These are phyloP conservation scores for Lignosus rhinocerotis DNA, from an alignment of 1,284 basidiomycete genomes.

Conservation along the genomic window DNA sequence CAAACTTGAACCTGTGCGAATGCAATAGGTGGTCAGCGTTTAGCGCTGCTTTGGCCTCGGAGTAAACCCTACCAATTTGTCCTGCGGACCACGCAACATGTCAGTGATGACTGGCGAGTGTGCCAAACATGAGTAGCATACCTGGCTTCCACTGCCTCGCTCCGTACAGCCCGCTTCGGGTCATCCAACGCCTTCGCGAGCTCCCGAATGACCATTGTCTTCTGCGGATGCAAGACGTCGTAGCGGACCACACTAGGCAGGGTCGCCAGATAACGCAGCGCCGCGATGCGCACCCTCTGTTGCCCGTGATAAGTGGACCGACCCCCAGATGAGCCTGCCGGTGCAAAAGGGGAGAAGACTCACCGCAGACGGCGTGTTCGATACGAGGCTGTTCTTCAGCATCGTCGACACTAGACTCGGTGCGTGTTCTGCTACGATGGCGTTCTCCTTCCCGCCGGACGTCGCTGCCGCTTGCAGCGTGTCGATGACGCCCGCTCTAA, in stretches of 20 bases:
- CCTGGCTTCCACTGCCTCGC: constrained; percentile 86
- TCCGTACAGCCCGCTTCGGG: constrained; percentile 76
- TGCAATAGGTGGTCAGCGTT: not conserved
- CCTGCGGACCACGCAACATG: constrained; percentile 30
- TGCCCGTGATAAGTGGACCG: constrained; percentile 3
- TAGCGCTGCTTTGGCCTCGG: not conserved
- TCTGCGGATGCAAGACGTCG: constrained; percentile 77
- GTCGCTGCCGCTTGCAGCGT: constrained; percentile 75
- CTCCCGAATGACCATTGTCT: constrained; percentile 69
- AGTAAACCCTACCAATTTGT: constrained; percentile 49
- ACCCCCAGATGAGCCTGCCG: not conserved
- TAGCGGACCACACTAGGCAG: constrained; percentile 79
- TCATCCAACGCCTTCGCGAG: constrained; percentile 83
- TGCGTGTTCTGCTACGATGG: constrained; percentile 66
- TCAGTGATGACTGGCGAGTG: not conserved
- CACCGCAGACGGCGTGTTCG: constrained; percentile 57
- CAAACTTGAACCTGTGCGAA: constrained; percentile 57
- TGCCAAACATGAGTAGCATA: constrained; percentile 26
- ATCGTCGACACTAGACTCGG: constrained; percentile 71
- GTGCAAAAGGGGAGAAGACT: constrained; percentile 24
- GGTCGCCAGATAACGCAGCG: constrained; percentile 72
- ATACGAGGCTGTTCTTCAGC: constrained; percentile 57
- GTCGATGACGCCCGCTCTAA: constrained; percentile 81
- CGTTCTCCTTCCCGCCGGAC: constrained; percentile 43
- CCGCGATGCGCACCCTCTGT: constrained; percentile 74